phyloP scores from a whole-genome alignment of 106 monocot species.

The Iris macrosiphon region DNA sequence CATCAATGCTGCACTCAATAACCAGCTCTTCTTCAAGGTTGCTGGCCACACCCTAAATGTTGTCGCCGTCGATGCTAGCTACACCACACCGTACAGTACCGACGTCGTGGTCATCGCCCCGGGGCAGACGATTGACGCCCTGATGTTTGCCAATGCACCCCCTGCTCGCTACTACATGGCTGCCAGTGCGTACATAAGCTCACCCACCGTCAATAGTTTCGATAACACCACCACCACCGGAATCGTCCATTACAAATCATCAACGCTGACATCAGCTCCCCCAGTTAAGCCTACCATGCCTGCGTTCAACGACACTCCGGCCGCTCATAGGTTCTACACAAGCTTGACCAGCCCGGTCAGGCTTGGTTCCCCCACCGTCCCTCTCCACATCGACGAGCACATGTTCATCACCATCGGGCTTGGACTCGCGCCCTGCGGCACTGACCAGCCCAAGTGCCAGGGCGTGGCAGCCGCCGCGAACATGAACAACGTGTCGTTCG shows the following conservation, averaged over 20 bases:
- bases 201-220: background rate
- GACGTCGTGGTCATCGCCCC: constrained; percentile 63
- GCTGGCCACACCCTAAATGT: constrained; percentile 65
- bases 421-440: constrained; percentile 28
- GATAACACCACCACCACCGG: constrained; percentile 54
- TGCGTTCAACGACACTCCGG: constrained; percentile 36
- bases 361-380: constrained; percentile 30
- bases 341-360: constrained; percentile 24
- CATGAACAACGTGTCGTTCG: constrained; percentile 81
- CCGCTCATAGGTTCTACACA: constrained; percentile 62
- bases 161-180: constrained; percentile 64
- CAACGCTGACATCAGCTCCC: background rate
- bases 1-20: constrained; percentile 81
- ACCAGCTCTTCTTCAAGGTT: constrained; percentile 72
- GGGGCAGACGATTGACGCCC: constrained; percentile 74
- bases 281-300: constrained; percentile 53
- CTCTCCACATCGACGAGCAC: constrained; percentile 41
- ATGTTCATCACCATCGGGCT: constrained; percentile 74
- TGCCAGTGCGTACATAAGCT: constrained; percentile 40
- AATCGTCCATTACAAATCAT: constrained; percentile 29
- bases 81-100: constrained; percentile 61
- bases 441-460: constrained; percentile 21
- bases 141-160: constrained; percentile 46
- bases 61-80: constrained; percentile 72
- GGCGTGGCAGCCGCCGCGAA: constrained; percentile 18